A percentile compares a stretch with the other conserved stretches of the same genome.
Conservation (phyloP, 768 basidiomycete genomes). For the Crepidotus variabilis region DNA sequence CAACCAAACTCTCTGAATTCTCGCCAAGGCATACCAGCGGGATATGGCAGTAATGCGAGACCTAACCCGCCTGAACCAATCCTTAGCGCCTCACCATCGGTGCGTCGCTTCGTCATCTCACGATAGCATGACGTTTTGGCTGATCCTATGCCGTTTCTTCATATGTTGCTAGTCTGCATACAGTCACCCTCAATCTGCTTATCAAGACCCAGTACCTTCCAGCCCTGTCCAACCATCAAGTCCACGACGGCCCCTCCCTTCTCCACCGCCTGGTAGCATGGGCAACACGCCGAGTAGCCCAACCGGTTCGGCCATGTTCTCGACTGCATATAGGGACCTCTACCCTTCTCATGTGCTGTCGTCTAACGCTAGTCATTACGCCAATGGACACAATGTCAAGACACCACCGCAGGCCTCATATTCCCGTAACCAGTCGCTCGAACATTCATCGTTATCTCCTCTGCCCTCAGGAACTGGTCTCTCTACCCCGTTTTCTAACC, state of each 20-base stretch:
- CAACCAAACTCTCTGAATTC: slow-evolving; percentile 10
- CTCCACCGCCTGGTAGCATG: slow-evolving; percentile 12
- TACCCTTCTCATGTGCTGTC: slow-evolving; percentile 11
- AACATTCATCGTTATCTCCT: slow-evolving; percentile 10
- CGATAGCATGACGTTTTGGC: slow-evolving; percentile 19
- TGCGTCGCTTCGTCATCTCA: slow-evolving; percentile 16
- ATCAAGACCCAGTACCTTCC: slow-evolving; percentile 6
- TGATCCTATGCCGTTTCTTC: not conserved
- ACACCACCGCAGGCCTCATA: slow-evolving; percentile 9
- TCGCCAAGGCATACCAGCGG: slow-evolving; percentile 11
- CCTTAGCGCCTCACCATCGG: slow-evolving; percentile 19
- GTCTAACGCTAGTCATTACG: slow-evolving; percentile 4
- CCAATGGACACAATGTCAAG: slow-evolving; percentile 1
- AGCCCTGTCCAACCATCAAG: slow-evolving; percentile 5
- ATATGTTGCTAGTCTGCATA: not conserved
- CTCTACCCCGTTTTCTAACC: not conserved
- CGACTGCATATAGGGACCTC: slow-evolving; percentile 18
- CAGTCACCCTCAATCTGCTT: not conserved
- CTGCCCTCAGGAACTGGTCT: slow-evolving; percentile 15
- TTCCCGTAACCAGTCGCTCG: slow-evolving; percentile 4
- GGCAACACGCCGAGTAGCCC: slow-evolving; percentile 14
- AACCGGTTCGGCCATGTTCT: slow-evolving; percentile 8
- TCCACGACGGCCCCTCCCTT: slow-evolving; percentile 4
- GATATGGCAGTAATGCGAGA: not conserved
- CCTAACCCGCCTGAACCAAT: slow-evolving; percentile 16